phyloP scores from a whole-genome alignment of 2,329 filamentous ascomycete genomes.

The Penicillium sp. region DNA sequence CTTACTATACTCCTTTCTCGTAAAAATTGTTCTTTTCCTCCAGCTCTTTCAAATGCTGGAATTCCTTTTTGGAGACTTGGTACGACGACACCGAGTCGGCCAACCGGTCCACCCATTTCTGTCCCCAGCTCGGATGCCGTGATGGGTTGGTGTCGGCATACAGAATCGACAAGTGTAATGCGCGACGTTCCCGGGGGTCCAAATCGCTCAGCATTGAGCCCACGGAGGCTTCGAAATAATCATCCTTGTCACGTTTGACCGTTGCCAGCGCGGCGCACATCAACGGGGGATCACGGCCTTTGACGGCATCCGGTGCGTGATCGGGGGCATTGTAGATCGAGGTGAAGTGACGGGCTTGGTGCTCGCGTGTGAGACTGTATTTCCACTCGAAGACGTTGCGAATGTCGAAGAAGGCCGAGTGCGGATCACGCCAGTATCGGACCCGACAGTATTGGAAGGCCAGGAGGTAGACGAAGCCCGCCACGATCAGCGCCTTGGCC shows the following conservation, averaged over 20 bases:
- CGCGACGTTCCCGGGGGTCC: constrained; percentile 17
- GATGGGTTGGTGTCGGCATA: constrained; percentile 24
- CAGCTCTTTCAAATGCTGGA: constrained; percentile 20
- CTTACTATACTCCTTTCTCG: constrained; percentile 32
- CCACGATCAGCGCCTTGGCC: constrained; percentile 2
- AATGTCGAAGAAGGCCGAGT: constrained; percentile 27
- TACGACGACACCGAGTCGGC: constrained; percentile 17
- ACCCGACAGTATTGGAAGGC: constrained; percentile 19
- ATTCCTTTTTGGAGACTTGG: constrained; percentile 16
- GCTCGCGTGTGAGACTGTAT: constrained; percentile 26
- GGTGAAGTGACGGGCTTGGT: constrained; percentile 18
- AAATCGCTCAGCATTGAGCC: constrained; percentile 24
- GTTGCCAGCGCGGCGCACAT: constrained; percentile 24
- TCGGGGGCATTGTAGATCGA: constrained; percentile 16
- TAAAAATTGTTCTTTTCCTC: constrained; percentile 25
- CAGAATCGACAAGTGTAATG: constrained; percentile 18
- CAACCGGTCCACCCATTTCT: constrained; percentile 21
- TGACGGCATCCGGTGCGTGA: constrained; percentile 6
- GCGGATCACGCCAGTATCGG: constrained; percentile 25
- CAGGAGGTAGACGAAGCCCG: constrained; percentile 6
- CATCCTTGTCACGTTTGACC: constrained; percentile 17
- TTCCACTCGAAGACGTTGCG: constrained; percentile 22
- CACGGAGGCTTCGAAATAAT: constrained; percentile 25
- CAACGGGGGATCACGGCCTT: constrained; percentile 6
- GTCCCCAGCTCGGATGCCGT: constrained; percentile 23